A percentile compares a stretch with the other conserved stretches of the same genome.
These are phyloP conservation scores for Salvia rosmarinus DNA, from an alignment of 257 asterid genomes.

Conservation along the genomic window DNA sequence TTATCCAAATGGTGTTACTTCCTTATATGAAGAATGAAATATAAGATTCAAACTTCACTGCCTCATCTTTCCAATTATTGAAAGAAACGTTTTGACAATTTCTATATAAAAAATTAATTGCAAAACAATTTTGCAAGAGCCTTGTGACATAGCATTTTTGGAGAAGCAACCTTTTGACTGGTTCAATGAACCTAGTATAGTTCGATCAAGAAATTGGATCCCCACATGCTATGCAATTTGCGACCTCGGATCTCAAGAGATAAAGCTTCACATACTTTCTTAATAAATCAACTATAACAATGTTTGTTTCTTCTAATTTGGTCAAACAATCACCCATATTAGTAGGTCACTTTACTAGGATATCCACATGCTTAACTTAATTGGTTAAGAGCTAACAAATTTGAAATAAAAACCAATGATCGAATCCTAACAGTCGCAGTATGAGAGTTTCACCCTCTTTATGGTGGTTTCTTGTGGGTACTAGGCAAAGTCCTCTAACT, in stretches of 20 bases:
- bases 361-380: no score
- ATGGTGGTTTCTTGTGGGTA: no score
- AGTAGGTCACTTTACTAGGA: background rate
- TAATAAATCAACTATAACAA: background rate
- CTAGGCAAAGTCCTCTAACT: no score
- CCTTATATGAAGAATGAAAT: no score
- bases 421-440: no score
- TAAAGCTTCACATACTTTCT: constrained; percentile 1
- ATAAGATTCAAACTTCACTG: no score
- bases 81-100: no score
- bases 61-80: no score
- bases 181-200: constrained; percentile 33
- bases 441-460: no score
- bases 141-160: constrained; percentile 22
- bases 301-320: background rate
- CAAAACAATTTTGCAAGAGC: background rate
- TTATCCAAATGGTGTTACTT: no score
- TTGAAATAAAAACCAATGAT: no score
- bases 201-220: constrained; percentile 26
- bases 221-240: constrained; percentile 13
- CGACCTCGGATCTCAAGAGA: background rate
- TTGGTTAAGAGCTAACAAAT: no score
- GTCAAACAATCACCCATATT: constrained; percentile 13
- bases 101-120: background rate
- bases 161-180: constrained; percentile 35